A percentile compares a stretch with the other conserved stretches of the same genome.
These are phyloP conservation scores for Lactarius pseudohatsudake DNA, from an alignment of 768 basidiomycete genomes.

Conservation along the genomic window DNA sequence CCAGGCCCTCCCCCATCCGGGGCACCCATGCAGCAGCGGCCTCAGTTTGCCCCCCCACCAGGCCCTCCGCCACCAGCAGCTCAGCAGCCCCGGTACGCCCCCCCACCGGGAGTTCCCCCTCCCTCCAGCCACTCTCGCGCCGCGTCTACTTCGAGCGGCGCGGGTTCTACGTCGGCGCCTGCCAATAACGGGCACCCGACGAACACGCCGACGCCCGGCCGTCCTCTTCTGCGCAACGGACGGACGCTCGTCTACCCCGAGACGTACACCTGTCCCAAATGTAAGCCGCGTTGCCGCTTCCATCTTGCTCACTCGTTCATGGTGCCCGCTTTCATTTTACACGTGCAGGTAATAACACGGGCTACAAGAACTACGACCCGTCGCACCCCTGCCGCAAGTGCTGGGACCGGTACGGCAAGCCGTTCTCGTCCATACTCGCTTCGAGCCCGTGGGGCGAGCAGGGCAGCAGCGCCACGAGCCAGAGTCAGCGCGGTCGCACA, in stretches of 20 bases:
- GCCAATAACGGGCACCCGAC: conserved; percentile 64
- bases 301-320: not conserved
- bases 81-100: conserved; percentile 34
- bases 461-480: not conserved
- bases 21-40: not conserved
- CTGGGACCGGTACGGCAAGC: conserved; percentile 67
- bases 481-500: conserved; percentile 13
- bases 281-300: conserved; percentile 39
- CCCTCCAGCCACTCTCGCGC: conserved; percentile 27
- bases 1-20: conserved; percentile 25
- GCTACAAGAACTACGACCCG: conserved; percentile 71
- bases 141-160: conserved; percentile 17
- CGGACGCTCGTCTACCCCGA: conserved; percentile 68
- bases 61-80: conserved; percentile 31
- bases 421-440: conserved; percentile 59
- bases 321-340: not conserved
- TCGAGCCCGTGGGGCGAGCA: conserved; percentile 46
- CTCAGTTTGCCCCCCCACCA: conserved; percentile 38
- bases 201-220: conserved; percentile 58
- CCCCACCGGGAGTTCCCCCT: conserved; percentile 36
- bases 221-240: conserved; percentile 61
- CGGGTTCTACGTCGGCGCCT: conserved; percentile 21
- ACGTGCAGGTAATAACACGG: conserved; percentile 63
- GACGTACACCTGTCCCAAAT: conserved; percentile 65
- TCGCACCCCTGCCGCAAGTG: conserved; percentile 67